Conservation (phyloP, 2,329 filamentous ascomycete genomes). For the Lasiodiplodia sp. region DNA sequence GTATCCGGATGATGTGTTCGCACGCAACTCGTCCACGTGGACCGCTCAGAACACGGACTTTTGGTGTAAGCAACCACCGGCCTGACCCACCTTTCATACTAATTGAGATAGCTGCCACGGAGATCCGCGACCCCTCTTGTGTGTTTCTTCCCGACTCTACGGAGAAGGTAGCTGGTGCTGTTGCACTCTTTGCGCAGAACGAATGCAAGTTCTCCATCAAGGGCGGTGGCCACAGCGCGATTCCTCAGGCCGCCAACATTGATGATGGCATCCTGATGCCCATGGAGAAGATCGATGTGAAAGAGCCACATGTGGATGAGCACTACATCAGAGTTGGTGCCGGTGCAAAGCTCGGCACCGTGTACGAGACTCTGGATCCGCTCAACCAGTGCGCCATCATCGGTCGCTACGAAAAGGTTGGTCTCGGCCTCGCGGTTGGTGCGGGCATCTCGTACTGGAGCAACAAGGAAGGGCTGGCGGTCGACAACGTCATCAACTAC, state of each 20-base stretch:
- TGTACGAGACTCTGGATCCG: constrained; percentile 40
- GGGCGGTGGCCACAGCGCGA: constrained; percentile 53
- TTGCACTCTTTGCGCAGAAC: constrained; percentile 32
- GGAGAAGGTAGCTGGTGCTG: neutral
- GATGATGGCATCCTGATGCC: constrained; percentile 53
- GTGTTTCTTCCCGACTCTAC: neutral
- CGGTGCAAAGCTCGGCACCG: constrained; percentile 41
- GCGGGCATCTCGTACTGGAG: constrained; percentile 30
- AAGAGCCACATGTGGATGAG: constrained; percentile 35
- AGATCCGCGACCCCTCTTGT: neutral
- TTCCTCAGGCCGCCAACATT: constrained; percentile 51
- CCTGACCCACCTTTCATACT: neutral
- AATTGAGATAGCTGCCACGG: neutral
- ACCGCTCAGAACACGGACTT: neutral
- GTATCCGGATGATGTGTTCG: neutral
- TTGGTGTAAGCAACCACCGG: neutral
- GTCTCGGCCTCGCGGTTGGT: constrained; percentile 25
- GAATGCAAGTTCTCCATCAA: constrained; percentile 50
- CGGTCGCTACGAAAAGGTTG: constrained; percentile 35
- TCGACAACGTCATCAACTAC: constrained; percentile 47
- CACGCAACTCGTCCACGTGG: neutral
- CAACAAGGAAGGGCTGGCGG: constrained; percentile 38
- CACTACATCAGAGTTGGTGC: constrained; percentile 40
- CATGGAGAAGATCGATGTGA: constrained; percentile 43
- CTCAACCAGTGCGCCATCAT: constrained; percentile 36